Conservation (phyloP, 805 yeast species). For the Tetrapisispora nanseiensis region DNA sequence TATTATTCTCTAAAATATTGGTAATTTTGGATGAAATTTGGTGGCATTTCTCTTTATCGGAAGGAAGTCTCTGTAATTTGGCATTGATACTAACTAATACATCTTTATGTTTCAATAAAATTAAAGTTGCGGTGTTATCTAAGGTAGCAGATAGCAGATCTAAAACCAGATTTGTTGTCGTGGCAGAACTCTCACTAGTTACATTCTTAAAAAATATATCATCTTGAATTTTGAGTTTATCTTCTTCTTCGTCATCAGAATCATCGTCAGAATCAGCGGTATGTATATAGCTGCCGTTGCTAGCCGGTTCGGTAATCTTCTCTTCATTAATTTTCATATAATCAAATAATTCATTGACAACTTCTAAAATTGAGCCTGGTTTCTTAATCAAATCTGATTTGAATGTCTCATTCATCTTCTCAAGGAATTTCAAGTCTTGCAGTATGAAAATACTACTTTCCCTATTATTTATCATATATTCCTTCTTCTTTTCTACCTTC, state of each 20-base stretch:
- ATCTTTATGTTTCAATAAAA: slow-evolving; percentile 12
- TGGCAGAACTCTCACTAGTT: background rate
- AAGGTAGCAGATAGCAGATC: slow-evolving; percentile 33
- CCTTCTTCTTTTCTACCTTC: background rate
- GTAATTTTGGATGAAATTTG: background rate
- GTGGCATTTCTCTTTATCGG: background rate
- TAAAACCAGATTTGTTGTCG: slow-evolving; percentile 26
- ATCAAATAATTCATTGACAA: slow-evolving; percentile 36
- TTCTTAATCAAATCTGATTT: slow-evolving; percentile 37
- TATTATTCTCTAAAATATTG: background rate
- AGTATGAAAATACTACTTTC: slow-evolving; percentile 45
- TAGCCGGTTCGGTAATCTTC: background rate
- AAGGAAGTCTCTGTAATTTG: slow-evolving; percentile 6
- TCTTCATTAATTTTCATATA: slow-evolving; percentile 2
- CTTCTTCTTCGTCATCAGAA: slow-evolving; percentile 20
- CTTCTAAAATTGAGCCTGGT: slow-evolving; percentile 46
- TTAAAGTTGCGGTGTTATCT: slow-evolving; percentile 19
- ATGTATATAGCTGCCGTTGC: slow-evolving; percentile 29
- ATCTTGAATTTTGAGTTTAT: background rate
- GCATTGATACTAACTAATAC: slow-evolving; percentile 26
- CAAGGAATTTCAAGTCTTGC: slow-evolving; percentile 55
- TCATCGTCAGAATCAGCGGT: slow-evolving; percentile 19
- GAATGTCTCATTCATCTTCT: slow-evolving; percentile 47
- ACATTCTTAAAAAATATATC: background rate
- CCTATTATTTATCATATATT: slow-evolving; percentile 11